Percentiles rank a stretch among this genome's conserved stretches.
These are phyloP conservation scores for Uronychia binucleata DNA, from an alignment of 73 alveolate genomes.

Conservation along the genomic window DNA sequence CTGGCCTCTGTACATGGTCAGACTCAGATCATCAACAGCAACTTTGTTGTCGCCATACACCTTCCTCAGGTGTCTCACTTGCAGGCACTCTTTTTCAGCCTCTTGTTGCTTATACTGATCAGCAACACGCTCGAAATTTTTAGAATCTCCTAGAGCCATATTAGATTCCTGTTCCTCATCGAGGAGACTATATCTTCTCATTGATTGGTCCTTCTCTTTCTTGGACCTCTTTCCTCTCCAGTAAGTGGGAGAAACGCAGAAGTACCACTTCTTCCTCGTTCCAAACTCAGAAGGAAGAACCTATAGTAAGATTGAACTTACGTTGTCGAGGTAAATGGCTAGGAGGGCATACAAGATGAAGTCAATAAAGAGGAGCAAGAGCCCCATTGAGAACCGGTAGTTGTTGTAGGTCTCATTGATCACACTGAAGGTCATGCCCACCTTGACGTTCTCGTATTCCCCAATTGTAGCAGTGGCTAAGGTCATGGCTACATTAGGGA, in stretches of 20 bases:
- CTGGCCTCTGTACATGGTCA: slow-evolving; percentile 61
- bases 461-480: slow-evolving; percentile 21
- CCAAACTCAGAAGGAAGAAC: slow-evolving; percentile 83
- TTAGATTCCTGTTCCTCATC: slow-evolving; percentile 8
- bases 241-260: slow-evolving; percentile 31
- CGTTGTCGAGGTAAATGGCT: slow-evolving; percentile 86
- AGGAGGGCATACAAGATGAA: slow-evolving; percentile 44
- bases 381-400: slow-evolving; percentile 26
- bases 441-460: slow-evolving; percentile 35
- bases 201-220: neutral
- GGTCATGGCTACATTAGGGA: slow-evolving; percentile 49
- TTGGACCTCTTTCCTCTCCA: slow-evolving; percentile 42
- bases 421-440: slow-evolving; percentile 24
- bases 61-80: slow-evolving; percentile 62
- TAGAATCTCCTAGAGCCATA: slow-evolving; percentile 4
- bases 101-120: slow-evolving; percentile 11
- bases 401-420: slow-evolving; percentile 28
- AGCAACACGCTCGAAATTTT: slow-evolving; percentile 27
- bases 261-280: slow-evolving; percentile 76
- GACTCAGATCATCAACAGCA: slow-evolving; percentile 72
- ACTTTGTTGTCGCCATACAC: slow-evolving; percentile 70
- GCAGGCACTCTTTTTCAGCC: slow-evolving; percentile 40
- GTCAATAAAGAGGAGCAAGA: slow-evolving; percentile 16
- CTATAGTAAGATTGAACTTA: slow-evolving; percentile 57
- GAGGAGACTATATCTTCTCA: neutral